Evolutionary conservation across 345 rosid species (phyloP), one percentile per base, ranked within the genome.

Genomic region (Lagerstroemia speciosa): DNA sequence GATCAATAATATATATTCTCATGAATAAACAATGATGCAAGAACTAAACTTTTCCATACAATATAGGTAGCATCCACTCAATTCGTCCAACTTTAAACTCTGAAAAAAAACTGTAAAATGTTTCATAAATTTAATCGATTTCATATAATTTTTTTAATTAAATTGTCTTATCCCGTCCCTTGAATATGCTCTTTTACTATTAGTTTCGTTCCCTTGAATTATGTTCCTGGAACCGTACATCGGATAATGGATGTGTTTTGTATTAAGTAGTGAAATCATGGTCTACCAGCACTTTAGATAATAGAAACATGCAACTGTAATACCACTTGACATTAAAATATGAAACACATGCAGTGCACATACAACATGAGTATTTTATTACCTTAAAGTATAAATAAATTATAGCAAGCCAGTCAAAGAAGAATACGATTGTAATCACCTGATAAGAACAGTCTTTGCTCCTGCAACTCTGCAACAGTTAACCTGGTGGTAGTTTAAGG

Each of bases 371-470:
- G 34, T 65, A 50, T 53, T 48, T 85, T 80, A 85, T 82, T 24
- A 12, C 76, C 68, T 66, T 66, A 78, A 73, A 79, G 76, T 68
- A 74, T 67, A n/a, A n/a, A 52, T 31, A 78, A 72, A n/a, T n/a
- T 75, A 73, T 75, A 78, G 72, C 68, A 71, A 73, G 77, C 73
- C 69, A 86, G 93, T 89, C 96, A 93, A 89, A 87, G 83, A 81
- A 86, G 79, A 79, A 77, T 63, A 72, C 77, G 78, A 72, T 74
- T n/a, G 15, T 32, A 78, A 81, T 77, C 79, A 74, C 73, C 80
- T 75, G 77, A 76, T 78, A 76, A 68, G 75, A 20, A 64, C 52
- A 67, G 63, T 74, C 67, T 31, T 72, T 53, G 16, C 36, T 34
- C 82, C 78, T 80, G 73, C 79, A 83, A 79, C 67, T 62, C 71